Conservation (phyloP, 1,139 yeast species). For the Nakaseomyces sp. region DNA sequence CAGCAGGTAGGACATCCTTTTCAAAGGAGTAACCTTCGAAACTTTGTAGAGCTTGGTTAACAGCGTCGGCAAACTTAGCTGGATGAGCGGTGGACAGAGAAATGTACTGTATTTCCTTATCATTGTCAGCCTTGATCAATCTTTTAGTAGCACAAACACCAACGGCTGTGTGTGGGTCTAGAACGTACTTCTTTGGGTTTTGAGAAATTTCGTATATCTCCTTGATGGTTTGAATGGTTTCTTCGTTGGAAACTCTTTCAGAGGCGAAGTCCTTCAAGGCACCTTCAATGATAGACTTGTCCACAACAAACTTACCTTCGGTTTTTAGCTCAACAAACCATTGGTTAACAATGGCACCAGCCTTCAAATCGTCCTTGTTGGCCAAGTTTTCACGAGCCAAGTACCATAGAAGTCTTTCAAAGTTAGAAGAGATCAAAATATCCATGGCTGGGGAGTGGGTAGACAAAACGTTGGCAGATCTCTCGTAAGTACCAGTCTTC, state of each 20-base stretch:
- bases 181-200: slow-evolving; percentile 62
- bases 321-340: slow-evolving; percentile 80
- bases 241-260: slow-evolving; percentile 68
- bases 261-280: slow-evolving; percentile 69
- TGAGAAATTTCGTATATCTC: slow-evolving; percentile 44
- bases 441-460: slow-evolving; percentile 99
- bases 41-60: slow-evolving; percentile 61
- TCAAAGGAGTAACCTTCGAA: slow-evolving; percentile 76
- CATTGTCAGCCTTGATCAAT: slow-evolving; percentile 44
- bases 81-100: slow-evolving; percentile 97
- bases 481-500: slow-evolving; percentile 74
- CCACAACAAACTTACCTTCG: slow-evolving; percentile 67
- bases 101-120: slow-evolving; percentile 44
- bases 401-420: slow-evolving; percentile 94
- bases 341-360: slow-evolving; percentile 59
- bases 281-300: slow-evolving; percentile 51
- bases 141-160: slow-evolving; percentile 76
- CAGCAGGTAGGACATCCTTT: slow-evolving; percentile 79
- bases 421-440: slow-evolving; percentile 85
- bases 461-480: slow-evolving; percentile 68
- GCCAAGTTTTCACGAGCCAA: slow-evolving; percentile 63
- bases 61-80: slow-evolving; percentile 95
- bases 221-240: slow-evolving; percentile 71
- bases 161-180: slow-evolving; percentile 95
- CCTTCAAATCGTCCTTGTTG: slow-evolving; percentile 51